Evolutionary conservation across 495 filamentous ascomycete genomes (phyloP).

Genomic region (Staphylotrichum tortipilum): DNA sequence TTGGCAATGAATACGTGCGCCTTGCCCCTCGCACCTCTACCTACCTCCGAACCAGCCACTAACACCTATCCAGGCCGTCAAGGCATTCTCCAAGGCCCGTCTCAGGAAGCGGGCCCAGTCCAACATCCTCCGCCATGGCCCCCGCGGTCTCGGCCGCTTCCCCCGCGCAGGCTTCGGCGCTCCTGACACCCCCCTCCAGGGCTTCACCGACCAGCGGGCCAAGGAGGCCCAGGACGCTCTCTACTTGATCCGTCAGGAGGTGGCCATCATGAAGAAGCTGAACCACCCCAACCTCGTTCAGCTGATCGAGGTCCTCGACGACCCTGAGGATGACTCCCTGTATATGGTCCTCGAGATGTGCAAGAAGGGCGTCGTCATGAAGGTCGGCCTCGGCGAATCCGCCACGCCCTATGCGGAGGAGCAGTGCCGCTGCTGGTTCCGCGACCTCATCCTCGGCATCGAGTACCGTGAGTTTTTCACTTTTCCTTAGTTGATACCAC

Average conservation of each 20-base stretch:
- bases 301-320: constrained; percentile 88
- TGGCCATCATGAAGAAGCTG: constrained; percentile 98
- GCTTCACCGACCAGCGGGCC: constrained; percentile 35
- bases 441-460: constrained; percentile 90
- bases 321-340: constrained; percentile 87
- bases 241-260: constrained; percentile 87
- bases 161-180: constrained; percentile 44
- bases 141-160: constrained; percentile 34
- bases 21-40: background rate
- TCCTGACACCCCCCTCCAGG: constrained; percentile 55
- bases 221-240: constrained; percentile 67
- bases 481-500: too few species aligned
- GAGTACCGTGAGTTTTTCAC: constrained; percentile 69
- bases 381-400: constrained; percentile 75
- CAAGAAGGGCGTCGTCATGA: constrained; percentile 97
- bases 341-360: constrained; percentile 99
- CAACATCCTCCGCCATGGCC: constrained; percentile 61
- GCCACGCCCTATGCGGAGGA: constrained; percentile 81
- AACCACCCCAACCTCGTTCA: constrained; percentile 90
- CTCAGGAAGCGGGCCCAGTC: constrained; percentile 91
- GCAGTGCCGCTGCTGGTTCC: constrained; percentile 81
- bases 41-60: background rate
- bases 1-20: constrained; percentile 86
- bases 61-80: constrained; percentile 62
- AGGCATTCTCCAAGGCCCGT: constrained; percentile 93